These are phyloP conservation scores for Globisporangium okanoganense DNA, from an alignment of 352 stramenopile genomes.

Conservation along the genomic window DNA sequence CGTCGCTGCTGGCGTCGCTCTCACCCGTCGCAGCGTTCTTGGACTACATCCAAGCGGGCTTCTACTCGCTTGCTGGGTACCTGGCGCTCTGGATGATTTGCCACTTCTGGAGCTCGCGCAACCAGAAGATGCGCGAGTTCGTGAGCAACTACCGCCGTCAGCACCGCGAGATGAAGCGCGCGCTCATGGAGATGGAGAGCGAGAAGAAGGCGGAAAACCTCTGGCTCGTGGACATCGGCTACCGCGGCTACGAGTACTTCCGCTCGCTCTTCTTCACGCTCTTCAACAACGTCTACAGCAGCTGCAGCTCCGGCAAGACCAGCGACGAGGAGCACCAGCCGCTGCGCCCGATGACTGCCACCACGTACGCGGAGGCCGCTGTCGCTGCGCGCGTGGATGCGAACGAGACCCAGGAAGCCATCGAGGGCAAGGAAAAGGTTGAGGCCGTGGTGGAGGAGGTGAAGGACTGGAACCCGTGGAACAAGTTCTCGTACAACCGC, in stretches of 20 bases:
- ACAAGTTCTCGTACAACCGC: conserved; percentile 67
- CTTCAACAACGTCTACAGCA: conserved; percentile 35
- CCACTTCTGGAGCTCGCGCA: conserved; percentile 83
- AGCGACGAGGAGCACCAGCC: conserved; percentile 21
- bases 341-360: conserved; percentile 12
- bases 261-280: conserved; percentile 56
- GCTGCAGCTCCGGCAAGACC: conserved; percentile 6
- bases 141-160: conserved; percentile 83
- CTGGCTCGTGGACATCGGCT: conserved; percentile 83
- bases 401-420: conserved; percentile 55
- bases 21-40: conserved; percentile 72
- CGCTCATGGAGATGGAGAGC: conserved; percentile 67
- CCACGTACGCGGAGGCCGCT: conserved; percentile 10
- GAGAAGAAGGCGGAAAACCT: conserved; percentile 81
- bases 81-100: conserved; percentile 76
- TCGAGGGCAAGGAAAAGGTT: conserved; percentile 54
- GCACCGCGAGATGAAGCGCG: conserved; percentile 69
- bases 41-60: conserved; percentile 78
- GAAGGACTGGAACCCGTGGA: conserved; percentile 67
- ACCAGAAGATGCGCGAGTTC: conserved; percentile 86
- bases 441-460: conserved; percentile 45
- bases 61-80: conserved; percentile 73
- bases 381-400: conserved; percentile 25
- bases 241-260: conserved; percentile 72
- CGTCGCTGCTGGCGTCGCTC: conserved; percentile 51